A percentile compares a stretch with the other conserved stretches of the same genome.
Evolutionary conservation across 2,329 filamentous ascomycete species (phyloP).

Genomic region (Scleromitrula shiraiana): DNA sequence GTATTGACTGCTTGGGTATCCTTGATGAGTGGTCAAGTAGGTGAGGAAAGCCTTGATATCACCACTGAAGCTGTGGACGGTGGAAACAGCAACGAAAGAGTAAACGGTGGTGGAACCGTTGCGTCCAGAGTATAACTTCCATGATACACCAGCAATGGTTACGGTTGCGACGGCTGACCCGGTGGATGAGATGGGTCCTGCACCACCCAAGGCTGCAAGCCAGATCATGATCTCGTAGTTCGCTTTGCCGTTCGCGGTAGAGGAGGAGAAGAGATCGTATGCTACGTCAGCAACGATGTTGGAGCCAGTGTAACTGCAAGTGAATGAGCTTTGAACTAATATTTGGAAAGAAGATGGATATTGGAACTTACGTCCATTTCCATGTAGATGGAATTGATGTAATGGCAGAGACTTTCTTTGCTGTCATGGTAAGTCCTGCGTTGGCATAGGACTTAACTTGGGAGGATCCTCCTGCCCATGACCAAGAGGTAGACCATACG

Average conservation of each 20-base stretch:
- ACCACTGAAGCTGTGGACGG: constrained; percentile 45
- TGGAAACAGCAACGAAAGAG: constrained; percentile 45
- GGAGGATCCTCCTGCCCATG: constrained; percentile 31
- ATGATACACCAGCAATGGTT: constrained; percentile 45
- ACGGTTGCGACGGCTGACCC: constrained; percentile 45
- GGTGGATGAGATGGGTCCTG: constrained; percentile 46
- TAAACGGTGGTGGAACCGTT: constrained; percentile 54
- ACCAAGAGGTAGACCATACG: constrained; percentile 34
- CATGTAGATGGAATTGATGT: constrained; percentile 32
- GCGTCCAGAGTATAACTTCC: constrained; percentile 52
- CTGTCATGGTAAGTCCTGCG: constrained; percentile 32
- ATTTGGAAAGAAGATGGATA: too few relatives aligned
- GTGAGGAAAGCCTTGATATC: constrained; percentile 50
- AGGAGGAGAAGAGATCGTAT: constrained; percentile 52
- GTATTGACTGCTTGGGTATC: constrained; percentile 42
- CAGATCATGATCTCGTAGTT: constrained; percentile 62
- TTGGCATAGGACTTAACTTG: constrained; percentile 38
- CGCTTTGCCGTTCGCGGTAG: constrained; percentile 37
- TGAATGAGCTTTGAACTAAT: background rate
- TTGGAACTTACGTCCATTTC: constrained; percentile 31
- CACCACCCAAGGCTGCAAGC: constrained; percentile 47
- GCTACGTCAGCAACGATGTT: constrained; percentile 49
- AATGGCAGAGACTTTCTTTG: constrained; percentile 32
- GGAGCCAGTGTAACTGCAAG: constrained; percentile 38
- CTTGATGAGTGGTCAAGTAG: constrained; percentile 44